Evolutionary conservation across 805 yeast genomes (phyloP).

Genomic region (Pichia exigua): DNA sequence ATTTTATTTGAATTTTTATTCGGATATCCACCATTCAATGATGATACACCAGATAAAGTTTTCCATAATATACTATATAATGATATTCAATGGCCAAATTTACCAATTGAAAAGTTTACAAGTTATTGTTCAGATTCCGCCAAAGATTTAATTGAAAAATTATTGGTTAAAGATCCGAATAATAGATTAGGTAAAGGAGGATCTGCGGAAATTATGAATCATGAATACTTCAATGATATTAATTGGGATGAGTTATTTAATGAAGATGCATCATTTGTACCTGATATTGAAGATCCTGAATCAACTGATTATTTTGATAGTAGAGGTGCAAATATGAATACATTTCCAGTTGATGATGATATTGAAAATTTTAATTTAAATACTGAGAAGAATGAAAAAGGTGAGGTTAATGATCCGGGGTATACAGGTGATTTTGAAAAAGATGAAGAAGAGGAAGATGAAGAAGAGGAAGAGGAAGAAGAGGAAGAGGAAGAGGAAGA

Average conservation of each 20-base stretch:
- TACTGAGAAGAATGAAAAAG: background rate
- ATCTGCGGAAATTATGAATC: constrained; percentile 67
- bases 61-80: constrained; percentile 74
- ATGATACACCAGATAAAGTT: constrained; percentile 66
- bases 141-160: constrained; percentile 57
- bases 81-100: constrained; percentile 76
- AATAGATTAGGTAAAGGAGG: constrained; percentile 74
- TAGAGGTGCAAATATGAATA: constrained; percentile 75
- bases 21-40: constrained; percentile 95
- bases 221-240: constrained; percentile 66
- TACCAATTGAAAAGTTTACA: constrained; percentile 44
- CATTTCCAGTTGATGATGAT: constrained; percentile 37
- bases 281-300: constrained; percentile 69
- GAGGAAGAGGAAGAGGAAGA: constrained; percentile 3
- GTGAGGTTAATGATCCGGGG: constrained; percentile 1
- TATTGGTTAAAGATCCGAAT: constrained; percentile 57
- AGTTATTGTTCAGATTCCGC: constrained; percentile 57
- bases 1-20: constrained; percentile 84
- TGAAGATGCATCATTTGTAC: constrained; percentile 78
- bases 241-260: constrained; percentile 68
- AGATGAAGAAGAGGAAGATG: constrained; percentile 22
- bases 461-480: constrained; percentile 20
- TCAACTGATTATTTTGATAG: constrained; percentile 85
- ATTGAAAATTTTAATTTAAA: background rate
- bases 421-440: constrained; percentile 19